Conservation (phyloP, 345 rosid genomes). For the Iberis pinnata region DNA sequence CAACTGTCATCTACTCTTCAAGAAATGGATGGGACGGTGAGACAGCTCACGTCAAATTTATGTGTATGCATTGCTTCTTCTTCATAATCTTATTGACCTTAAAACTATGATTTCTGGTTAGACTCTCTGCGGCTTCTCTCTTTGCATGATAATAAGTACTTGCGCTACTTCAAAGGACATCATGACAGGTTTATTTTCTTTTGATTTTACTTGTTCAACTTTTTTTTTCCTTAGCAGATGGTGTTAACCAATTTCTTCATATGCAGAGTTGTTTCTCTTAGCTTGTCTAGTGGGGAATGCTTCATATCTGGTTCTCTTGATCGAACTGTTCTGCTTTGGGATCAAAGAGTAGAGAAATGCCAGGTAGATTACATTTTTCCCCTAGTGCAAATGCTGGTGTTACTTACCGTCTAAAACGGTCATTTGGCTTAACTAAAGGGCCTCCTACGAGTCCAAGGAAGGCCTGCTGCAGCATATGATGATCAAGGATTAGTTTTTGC, state of each 20-base stretch:
- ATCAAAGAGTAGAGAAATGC: slow-evolving; percentile 94
- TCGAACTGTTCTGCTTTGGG: slow-evolving; percentile 95
- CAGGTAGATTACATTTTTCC: slow-evolving; percentile 43
- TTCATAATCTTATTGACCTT: neutral
- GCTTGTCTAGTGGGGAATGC: slow-evolving; percentile 79
- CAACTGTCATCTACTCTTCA: slow-evolving; percentile 92
- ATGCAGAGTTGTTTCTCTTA: slow-evolving; percentile 85
- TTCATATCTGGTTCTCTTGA: slow-evolving; percentile 94
- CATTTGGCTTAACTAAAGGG: slow-evolving; percentile 34
- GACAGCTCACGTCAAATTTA: slow-evolving; percentile 8
- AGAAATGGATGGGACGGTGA: slow-evolving; percentile 99
- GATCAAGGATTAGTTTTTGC: slow-evolving; percentile 92
- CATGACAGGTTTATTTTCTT: slow-evolving; percentile 76
- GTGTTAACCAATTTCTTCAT: neutral
- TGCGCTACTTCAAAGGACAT: slow-evolving; percentile 94
- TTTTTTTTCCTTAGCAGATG: slow-evolving; percentile 2
- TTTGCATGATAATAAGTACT: slow-evolving; percentile 89
- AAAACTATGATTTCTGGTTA: slow-evolving; percentile 13
- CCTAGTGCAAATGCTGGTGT: neutral
- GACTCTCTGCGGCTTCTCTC: slow-evolving; percentile 89
- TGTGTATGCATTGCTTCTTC: neutral
- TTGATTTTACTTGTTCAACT: neutral
- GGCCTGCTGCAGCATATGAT: slow-evolving; percentile 97
- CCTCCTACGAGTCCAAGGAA: slow-evolving; percentile 69
- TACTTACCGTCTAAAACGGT: neutral